Conservation (phyloP, 352 stramenopile genomes). For the Pythium folliculosum region DNA sequence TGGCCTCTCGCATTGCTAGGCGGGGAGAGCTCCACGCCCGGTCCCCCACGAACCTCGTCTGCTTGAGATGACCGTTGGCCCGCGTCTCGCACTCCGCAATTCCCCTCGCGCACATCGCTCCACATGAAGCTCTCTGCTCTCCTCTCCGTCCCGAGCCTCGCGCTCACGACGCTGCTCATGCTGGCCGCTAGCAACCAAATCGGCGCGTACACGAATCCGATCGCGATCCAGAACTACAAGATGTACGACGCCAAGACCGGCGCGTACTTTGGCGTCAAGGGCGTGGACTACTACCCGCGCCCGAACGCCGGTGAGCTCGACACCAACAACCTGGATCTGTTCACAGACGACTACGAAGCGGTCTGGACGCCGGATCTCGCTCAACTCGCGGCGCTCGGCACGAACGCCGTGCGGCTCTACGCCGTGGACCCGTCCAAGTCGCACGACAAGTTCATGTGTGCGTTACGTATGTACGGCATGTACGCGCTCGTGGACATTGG, state of each 20-base stretch:
- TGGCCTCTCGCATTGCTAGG: too few relatives aligned
- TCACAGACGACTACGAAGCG: conserved; percentile 71
- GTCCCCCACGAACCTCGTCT: too few relatives aligned
- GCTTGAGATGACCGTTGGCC: too few relatives aligned
- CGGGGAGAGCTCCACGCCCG: too few relatives aligned
- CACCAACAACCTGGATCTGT: conserved; percentile 82
- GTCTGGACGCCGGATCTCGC: conserved; percentile 74
- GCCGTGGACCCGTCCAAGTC: conserved; percentile 79
- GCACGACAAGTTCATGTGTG: conserved; percentile 89
- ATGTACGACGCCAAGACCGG: conserved; percentile 81
- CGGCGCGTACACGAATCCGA: conserved; percentile 50
- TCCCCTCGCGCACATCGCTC: neutral
- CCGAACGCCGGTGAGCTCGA: conserved; percentile 74
- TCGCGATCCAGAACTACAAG: conserved; percentile 63
- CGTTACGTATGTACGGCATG: conserved; percentile 68
- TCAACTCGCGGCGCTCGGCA: conserved; percentile 55
- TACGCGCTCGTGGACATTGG: conserved; percentile 73
- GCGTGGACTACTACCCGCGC: conserved; percentile 87
- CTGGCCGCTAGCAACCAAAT: neutral
- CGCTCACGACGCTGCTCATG: neutral
- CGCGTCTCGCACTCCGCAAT: neutral
- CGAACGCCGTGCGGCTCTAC: conserved; percentile 85
- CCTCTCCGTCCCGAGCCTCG: conserved; percentile 8
- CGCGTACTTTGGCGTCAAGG: conserved; percentile 68
- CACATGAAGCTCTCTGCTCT: neutral